Percentiles rank a stretch among this genome's conserved stretches.
Evolutionary conservation across 148 eudicot species (phyloP).

Genomic region (Rheum nobile): DNA sequence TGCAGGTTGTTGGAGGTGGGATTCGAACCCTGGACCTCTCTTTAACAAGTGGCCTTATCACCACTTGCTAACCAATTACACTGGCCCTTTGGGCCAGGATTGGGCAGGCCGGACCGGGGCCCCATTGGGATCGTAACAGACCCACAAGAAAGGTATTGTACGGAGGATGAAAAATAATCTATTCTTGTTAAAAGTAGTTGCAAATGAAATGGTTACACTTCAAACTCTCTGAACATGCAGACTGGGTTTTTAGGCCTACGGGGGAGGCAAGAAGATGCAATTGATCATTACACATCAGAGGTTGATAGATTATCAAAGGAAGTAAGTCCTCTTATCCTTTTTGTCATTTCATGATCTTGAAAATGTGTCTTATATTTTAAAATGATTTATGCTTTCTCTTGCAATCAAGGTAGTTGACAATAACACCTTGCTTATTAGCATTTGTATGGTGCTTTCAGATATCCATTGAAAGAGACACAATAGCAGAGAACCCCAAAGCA

Average conservation of each 20-base stretch:
- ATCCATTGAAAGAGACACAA: slow-evolving; percentile 8
- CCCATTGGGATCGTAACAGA: too few species aligned
- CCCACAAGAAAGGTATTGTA: slow-evolving; percentile 41
- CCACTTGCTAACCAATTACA: too few species aligned
- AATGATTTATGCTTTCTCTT: background rate
- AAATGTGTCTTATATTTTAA: background rate
- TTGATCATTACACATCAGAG: slow-evolving; percentile 40
- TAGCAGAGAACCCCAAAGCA: slow-evolving; percentile 12
- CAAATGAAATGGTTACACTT: background rate
- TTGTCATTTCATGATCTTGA: background rate
- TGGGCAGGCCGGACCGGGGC: too few species aligned
- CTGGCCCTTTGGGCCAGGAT: too few species aligned
- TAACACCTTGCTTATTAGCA: background rate
- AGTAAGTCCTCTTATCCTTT: slow-evolving; percentile 25
- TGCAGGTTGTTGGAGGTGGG: too few species aligned
- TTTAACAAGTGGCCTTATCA: too few species aligned
- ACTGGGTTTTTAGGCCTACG: slow-evolving; percentile 57
- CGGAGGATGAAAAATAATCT: background rate
- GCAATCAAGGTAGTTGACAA: background rate
- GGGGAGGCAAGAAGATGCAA: slow-evolving; percentile 46
- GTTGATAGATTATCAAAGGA: slow-evolving; percentile 34
- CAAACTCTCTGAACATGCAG: slow-evolving; percentile 22
- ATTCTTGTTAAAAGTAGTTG: background rate
- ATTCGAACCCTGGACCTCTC: too few species aligned
- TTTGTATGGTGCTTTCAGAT: slow-evolving; percentile 2